A percentile compares a stretch with the other conserved stretches of the same genome.
Evolutionary conservation across 768 basidiomycete genomes (phyloP).

Genomic region (Panellus pusillus): DNA sequence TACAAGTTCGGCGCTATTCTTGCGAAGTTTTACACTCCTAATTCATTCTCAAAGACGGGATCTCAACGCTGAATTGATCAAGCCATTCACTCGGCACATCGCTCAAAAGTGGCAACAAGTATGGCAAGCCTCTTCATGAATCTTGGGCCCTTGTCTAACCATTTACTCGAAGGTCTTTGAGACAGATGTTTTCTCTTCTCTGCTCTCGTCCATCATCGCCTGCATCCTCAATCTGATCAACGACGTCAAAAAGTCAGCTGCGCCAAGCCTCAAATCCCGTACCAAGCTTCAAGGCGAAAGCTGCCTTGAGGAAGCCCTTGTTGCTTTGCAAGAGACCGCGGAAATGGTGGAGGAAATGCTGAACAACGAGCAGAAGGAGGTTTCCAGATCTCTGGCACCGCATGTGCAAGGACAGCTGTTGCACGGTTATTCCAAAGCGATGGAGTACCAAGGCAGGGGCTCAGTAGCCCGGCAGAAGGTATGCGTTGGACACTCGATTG

Average conservation of each 20-base stretch:
- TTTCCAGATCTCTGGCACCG: conserved; percentile 56
- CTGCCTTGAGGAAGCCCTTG: conserved; percentile 51
- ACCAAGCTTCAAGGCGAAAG: conserved; percentile 49
- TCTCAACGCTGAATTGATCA: conserved; percentile 57
- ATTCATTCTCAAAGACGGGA: conserved; percentile 35
- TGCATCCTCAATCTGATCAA: conserved; percentile 46
- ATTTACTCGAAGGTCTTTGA: conserved; percentile 42
- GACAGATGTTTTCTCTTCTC: conserved; percentile 51
- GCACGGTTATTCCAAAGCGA: conserved; percentile 53
- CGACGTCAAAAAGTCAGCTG: conserved; percentile 53
- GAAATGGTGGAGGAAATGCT: conserved; percentile 50
- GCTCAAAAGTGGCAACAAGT: conserved; percentile 54
- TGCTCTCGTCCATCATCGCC: conserved; percentile 38
- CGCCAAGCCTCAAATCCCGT: conserved; percentile 52
- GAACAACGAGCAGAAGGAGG: conserved; percentile 56
- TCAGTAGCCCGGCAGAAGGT: conserved; percentile 65
- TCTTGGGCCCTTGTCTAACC: neutral
- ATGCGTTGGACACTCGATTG: neutral
- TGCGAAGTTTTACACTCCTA: no score
- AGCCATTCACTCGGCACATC: conserved; percentile 59
- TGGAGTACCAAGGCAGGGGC: conserved; percentile 54
- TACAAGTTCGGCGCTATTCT: conserved; percentile 29
- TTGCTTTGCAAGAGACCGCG: conserved; percentile 48
- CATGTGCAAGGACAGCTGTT: conserved; percentile 52
- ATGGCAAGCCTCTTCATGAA: neutral